phyloP scores from a whole-genome alignment of 805 yeast species.

The Naumovozyma baii region DNA sequence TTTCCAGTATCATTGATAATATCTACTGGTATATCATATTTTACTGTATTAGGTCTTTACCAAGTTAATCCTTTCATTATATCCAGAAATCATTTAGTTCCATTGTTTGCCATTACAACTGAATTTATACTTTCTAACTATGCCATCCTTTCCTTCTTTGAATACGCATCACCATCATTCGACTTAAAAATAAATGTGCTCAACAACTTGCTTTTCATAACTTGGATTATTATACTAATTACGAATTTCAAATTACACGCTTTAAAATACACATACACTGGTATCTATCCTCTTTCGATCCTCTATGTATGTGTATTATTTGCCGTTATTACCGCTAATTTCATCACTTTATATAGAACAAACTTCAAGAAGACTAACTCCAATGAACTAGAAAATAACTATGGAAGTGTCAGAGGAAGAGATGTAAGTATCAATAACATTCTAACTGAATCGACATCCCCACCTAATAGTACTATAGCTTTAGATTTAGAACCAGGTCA shows the following conservation, averaged over 20 bases:
- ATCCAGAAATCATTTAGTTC: conserved; percentile 42
- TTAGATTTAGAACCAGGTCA: no score
- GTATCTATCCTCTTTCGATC: conserved; percentile 41
- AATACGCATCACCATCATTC: conserved; percentile 37
- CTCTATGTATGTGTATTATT: conserved; percentile 29
- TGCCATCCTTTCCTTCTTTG: conserved; percentile 36
- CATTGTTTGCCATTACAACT: conserved; percentile 41
- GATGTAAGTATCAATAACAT: background rate
- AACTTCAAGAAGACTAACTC: background rate
- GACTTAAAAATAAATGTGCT: conserved; percentile 52
- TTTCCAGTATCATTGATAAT: conserved; percentile 48
- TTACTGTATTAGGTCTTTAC: conserved; percentile 34
- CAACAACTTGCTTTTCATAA: conserved; percentile 42
- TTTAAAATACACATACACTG: conserved; percentile 38
- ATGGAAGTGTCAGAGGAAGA: background rate
- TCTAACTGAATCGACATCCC: background rate
- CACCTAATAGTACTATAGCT: background rate
- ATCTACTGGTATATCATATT: conserved; percentile 34
- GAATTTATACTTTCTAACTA: conserved; percentile 48
- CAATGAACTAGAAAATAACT: background rate
- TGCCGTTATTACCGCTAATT: background rate
- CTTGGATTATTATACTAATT: conserved; percentile 49
- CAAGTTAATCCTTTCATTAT: conserved; percentile 39
- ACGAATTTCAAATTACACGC: conserved; percentile 41
- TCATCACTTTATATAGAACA: background rate